These are phyloP conservation scores for Picea abies DNA, from an alignment of 83 land plant species.

Conservation along the genomic window DNA sequence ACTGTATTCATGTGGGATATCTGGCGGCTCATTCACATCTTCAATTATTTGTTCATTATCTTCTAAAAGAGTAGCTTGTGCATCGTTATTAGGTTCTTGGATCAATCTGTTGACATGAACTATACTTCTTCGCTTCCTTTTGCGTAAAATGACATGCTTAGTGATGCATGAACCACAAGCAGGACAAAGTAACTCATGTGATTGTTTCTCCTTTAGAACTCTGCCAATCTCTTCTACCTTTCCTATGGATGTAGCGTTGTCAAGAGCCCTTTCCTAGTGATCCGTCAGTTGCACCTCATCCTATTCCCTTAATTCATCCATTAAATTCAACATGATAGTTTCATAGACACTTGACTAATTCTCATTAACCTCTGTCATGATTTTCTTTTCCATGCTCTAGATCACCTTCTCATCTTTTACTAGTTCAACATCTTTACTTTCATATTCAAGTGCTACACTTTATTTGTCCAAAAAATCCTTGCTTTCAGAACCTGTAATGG, in stretches of 20 bases:
- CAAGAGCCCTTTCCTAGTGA: neutral
- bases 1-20: neutral
- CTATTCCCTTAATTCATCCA: neutral
- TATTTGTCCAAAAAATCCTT: too few species aligned
- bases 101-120: neutral
- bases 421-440: too few species aligned
- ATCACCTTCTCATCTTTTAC: neutral
- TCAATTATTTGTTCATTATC: neutral
- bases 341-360: too few species aligned
- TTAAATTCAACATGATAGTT: too few species aligned
- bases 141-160: neutral
- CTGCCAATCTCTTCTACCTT: neutral
- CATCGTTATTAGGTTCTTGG: conserved; percentile 14
- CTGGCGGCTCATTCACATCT: neutral
- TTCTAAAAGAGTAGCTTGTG: conserved; percentile 17
- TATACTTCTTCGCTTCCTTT: conserved; percentile 44
- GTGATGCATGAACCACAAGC: too few species aligned
- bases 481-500: too few species aligned
- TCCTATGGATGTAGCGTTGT: conserved; percentile 4
- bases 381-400: neutral
- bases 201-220: conserved; percentile 51
- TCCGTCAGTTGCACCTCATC: neutral
- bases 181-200: conserved; percentile 45
- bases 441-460: too few species aligned
- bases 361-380: neutral